Evolutionary conservation across 2,329 filamentous ascomycete species (phyloP), one percentile per base, ranked within the genome.

Genomic region (Lecanicillium sp.): DNA sequence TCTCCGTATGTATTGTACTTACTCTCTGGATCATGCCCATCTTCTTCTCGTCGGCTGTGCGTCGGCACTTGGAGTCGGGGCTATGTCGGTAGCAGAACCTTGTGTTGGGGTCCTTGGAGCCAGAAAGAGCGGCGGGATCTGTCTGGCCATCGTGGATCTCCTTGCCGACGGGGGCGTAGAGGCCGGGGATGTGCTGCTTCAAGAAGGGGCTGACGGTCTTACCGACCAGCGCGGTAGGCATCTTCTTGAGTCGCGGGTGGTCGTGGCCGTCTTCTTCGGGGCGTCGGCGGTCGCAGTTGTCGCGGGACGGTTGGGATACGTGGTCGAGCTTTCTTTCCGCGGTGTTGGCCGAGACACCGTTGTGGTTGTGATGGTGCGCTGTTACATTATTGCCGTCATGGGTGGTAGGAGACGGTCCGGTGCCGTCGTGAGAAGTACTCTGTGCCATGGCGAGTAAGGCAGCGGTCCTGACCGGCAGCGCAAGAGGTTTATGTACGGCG

Each of bases 31-130:
- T 77, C 57, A 89, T 82, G 50, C 90, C 87, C 92, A 98, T 98
- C 46, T 92, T 92, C 33, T 84, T 83, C 65, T 97, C 92, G 64
- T 97, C 89, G 42, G 88, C 89, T 46, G 94, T 87, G 44, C 88
- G 79, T 44, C 89, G 76, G 64, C 92, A 98, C 65, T 96, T 94
- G 39, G 90, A 79, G 60, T 97, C 92, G 3, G 92, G 92, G 39
- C 86, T 76, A 61, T 98, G 92, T 40, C 92, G 81, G 61, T 98
- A 98, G 66, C 92, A 98, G 66, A 84, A 97, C 59, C 86, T 92
- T 50, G 87, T 94, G 58, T 89, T 94, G 27, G 72, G 74, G 45
- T 79, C 75, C 52, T 61, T 68, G 33, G 49, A 37, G 29, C 41
- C 37, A 15, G 45, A 41, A 20, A 37, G 37, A n/a, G 48, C 29